Conservation (phyloP, 2,329 filamentous ascomycete species). For the Shiraia sp. region DNA sequence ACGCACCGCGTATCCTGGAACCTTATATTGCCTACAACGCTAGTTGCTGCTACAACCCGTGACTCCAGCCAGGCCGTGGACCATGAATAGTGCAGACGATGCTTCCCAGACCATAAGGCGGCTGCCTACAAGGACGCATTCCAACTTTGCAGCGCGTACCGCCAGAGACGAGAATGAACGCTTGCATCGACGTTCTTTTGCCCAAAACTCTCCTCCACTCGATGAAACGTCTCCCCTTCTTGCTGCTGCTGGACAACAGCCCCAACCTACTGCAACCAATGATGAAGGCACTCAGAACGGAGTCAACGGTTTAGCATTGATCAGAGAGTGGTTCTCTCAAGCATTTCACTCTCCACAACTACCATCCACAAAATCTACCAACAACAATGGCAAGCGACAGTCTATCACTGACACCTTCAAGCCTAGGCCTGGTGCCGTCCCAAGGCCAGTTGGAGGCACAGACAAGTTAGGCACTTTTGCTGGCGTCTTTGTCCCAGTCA, state of each 20-base stretch:
- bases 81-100: constrained; percentile 32
- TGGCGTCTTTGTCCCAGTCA: constrained; percentile 79
- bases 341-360: constrained; percentile 16
- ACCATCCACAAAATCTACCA: constrained; percentile 7
- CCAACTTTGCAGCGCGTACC: constrained; percentile 52
- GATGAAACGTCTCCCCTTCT: constrained; percentile 42
- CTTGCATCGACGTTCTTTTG: constrained; percentile 47
- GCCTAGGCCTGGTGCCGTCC: constrained; percentile 42
- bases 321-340: constrained; percentile 32
- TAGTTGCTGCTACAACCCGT: constrained; percentile 14
- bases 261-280: constrained; percentile 4
- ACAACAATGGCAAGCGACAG: constrained; percentile 23
- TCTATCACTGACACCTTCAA: constrained; percentile 31
- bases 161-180: constrained; percentile 52
- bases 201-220: constrained; percentile 28
- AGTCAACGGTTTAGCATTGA: constrained; percentile 22
- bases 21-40: constrained; percentile 1
- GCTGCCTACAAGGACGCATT: constrained; percentile 36
- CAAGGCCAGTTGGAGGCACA: constrained; percentile 46
- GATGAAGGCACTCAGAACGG: constrained; percentile 14
- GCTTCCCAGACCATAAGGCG: constrained; percentile 26
- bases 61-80: constrained; percentile 19
- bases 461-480: constrained; percentile 73
- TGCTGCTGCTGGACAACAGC: constrained; percentile 1
- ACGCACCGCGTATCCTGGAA: too few relatives aligned